Base-by-base conservation (phyloP, 129 eudicot species). In the Flaveria linearis region DNA sequence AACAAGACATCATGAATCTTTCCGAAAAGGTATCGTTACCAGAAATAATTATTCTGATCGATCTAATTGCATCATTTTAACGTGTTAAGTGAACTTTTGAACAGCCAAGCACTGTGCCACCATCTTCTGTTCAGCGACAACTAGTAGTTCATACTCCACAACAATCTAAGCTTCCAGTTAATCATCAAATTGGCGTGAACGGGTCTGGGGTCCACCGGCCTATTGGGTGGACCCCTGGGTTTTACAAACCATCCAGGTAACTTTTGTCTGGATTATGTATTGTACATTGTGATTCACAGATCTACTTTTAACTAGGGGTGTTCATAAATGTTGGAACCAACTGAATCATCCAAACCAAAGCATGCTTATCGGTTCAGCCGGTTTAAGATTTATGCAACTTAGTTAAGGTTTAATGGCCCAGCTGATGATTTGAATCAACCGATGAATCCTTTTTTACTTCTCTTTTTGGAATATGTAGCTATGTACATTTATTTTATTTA, bases 181-280 rank as follows among this genome's bases (percentile, higher is more conserved):
- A 20, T 20, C 72, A 81, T 76, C 86, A 79, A 74, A 69, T 50
- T 62, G 71, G 76, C 46, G 15, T 46, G 26, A 86, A 77, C n/a
- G 64, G 83, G 17, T 53, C 69, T 43, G 62, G 62, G 14, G 7
- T 20, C 62, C 73, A 80, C 56, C 46, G 26, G 63, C 72, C 79
- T 64, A 62, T 71, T 16, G 87, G 81, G 22, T 20, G 22, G 43
- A 82, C 69, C 74, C 78, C 83, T 5, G 68, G 85, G 67, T 49
- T 78, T 39, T 76, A 82, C 69, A 55, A 74, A 55, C 78, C 64
- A 47, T 71, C 87, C 57, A 84, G 90, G 93, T 88, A 84, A 15
- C 43, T 18, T 47, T 30, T 33, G 50, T 30, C 72, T 62, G 7
- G 58, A 55, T 42, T 52, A 72, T 18, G 15, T 20, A 42, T 23